Conservation (phyloP, 2,329 filamentous ascomycete genomes). For the Fusarium decemcellulare region DNA sequence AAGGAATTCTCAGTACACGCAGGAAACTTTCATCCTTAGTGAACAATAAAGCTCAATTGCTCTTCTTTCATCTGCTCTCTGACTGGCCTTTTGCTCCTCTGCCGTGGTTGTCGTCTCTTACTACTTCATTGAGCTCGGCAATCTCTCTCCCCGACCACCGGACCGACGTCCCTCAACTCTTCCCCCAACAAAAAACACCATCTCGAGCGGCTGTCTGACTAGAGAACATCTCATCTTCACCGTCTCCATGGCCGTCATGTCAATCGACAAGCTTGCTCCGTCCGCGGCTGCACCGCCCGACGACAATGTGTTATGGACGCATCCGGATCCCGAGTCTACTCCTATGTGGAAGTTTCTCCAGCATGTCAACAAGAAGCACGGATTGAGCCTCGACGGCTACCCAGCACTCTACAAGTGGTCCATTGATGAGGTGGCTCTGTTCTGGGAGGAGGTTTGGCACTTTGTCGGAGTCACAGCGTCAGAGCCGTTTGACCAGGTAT, state of each 20-base stretch:
- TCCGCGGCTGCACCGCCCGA: slow-evolving; percentile 34
- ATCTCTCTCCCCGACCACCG: slow-evolving; percentile 15
- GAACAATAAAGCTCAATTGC: slow-evolving; percentile 12
- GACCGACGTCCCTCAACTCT: slow-evolving; percentile 24
- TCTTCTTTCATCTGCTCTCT: not conserved
- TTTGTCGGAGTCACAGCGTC: slow-evolving; percentile 84
- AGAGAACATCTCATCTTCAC: slow-evolving; percentile 1
- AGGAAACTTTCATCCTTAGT: slow-evolving; percentile 2
- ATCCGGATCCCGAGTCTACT: slow-evolving; percentile 76
- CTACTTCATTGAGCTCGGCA: slow-evolving; percentile 2
- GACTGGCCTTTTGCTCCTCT: not conserved
- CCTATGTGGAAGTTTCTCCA: slow-evolving; percentile 81
- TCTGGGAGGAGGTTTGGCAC: slow-evolving; percentile 91
- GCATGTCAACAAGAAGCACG: slow-evolving; percentile 77
- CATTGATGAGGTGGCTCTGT: slow-evolving; percentile 78
- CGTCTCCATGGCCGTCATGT: slow-evolving; percentile 44
- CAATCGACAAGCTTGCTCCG: slow-evolving; percentile 40
- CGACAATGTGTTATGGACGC: slow-evolving; percentile 76
- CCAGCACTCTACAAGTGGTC: slow-evolving; percentile 89
- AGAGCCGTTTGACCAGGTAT: slow-evolving; percentile 71
- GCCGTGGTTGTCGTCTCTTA: slow-evolving; percentile 2
- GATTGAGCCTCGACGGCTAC: slow-evolving; percentile 75
- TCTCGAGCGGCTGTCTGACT: slow-evolving; percentile 8
- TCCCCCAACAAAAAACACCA: slow-evolving; percentile 17
- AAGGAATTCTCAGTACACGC: slow-evolving; percentile 24